Percentiles rank a stretch among this genome's conserved stretches.
Evolutionary conservation across 768 basidiomycete species (phyloP).

Genomic region (Auricularia auricula-judae): DNA sequence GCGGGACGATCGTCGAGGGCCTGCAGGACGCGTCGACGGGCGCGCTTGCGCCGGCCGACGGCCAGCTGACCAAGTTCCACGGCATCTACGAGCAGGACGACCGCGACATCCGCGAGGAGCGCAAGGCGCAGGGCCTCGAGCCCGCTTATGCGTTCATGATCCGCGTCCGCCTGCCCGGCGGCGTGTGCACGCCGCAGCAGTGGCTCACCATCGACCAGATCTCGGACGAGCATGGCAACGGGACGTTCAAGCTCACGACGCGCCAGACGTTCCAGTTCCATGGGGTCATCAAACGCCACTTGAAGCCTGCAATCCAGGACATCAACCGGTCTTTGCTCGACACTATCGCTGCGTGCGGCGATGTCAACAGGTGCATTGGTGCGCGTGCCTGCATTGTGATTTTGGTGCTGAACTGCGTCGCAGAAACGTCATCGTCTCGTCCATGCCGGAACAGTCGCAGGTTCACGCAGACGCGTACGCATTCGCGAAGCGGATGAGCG

Average conservation of each 20-base stretch:
- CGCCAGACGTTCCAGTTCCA: conserved; percentile 99
- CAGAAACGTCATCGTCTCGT: conserved; percentile 86
- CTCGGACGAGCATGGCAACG: conserved; percentile 86
- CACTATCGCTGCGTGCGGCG: conserved; percentile 96
- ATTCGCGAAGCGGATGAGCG: conserved; percentile 76
- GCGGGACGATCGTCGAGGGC: conserved; percentile 92
- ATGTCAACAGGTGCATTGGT: conserved; percentile 72
- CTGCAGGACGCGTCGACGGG: conserved; percentile 78
- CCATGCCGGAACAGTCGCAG: conserved; percentile 81
- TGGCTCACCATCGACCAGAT: conserved; percentile 96
- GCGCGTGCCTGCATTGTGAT: background rate
- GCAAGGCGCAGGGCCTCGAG: conserved; percentile 83
- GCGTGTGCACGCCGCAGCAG: conserved; percentile 84
- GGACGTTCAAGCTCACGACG: conserved; percentile 95
- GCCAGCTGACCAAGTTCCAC: conserved; percentile 96
- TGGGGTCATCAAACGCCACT: conserved; percentile 92
- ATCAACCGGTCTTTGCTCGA: conserved; percentile 88
- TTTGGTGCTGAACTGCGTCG: background rate
- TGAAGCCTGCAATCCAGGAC: conserved; percentile 93
- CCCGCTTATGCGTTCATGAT: conserved; percentile 99
- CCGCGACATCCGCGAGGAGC: conserved; percentile 95
- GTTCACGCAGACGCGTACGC: conserved; percentile 75
- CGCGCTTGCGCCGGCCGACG: conserved; percentile 82
- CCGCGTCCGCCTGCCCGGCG: conserved; percentile 90
- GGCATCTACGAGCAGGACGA: conserved; percentile 97